Evolutionary conservation across 2,329 filamentous ascomycete species (phyloP).

Genomic region (Xylariaceae sp.): DNA sequence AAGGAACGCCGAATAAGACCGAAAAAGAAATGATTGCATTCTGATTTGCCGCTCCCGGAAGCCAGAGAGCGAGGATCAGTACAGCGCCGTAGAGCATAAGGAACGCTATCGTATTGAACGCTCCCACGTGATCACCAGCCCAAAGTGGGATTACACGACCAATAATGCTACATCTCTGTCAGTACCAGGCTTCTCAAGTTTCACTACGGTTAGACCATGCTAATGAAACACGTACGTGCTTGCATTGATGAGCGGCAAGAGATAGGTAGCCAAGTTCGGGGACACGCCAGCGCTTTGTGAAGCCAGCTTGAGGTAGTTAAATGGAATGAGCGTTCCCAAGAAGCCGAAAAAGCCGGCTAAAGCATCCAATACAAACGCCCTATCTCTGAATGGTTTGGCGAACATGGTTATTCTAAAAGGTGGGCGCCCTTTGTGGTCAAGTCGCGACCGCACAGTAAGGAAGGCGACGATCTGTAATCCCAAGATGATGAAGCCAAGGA

Average conservation of each 20-base stretch:
- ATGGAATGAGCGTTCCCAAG: constrained; percentile 48
- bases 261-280: constrained; percentile 41
- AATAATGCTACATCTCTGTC: constrained; percentile 38
- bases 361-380: neutral
- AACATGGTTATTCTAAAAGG: constrained; percentile 48
- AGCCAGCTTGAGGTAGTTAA: constrained; percentile 52
- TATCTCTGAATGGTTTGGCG: constrained; percentile 43
- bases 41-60: constrained; percentile 1
- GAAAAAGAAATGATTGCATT: constrained; percentile 5
- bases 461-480: constrained; percentile 30
- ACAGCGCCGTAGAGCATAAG: constrained; percentile 59
- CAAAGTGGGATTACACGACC: constrained; percentile 51
- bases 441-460: constrained; percentile 33
- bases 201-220: too few species aligned
- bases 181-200: too few species aligned
- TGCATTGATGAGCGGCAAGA: constrained; percentile 57
- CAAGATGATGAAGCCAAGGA: constrained; percentile 36
- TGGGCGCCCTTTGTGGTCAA: constrained; percentile 31
- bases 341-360: constrained; percentile 41
- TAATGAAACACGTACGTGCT: constrained; percentile 37
- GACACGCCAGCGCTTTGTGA: constrained; percentile 44
- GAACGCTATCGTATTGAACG: constrained; percentile 43
- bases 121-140: constrained; percentile 39
- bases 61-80: constrained; percentile 53
- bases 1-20: constrained; percentile 31